Evolutionary conservation across 129 eudicot species (phyloP).

Genomic region (Flaveria ramosissima): DNA sequence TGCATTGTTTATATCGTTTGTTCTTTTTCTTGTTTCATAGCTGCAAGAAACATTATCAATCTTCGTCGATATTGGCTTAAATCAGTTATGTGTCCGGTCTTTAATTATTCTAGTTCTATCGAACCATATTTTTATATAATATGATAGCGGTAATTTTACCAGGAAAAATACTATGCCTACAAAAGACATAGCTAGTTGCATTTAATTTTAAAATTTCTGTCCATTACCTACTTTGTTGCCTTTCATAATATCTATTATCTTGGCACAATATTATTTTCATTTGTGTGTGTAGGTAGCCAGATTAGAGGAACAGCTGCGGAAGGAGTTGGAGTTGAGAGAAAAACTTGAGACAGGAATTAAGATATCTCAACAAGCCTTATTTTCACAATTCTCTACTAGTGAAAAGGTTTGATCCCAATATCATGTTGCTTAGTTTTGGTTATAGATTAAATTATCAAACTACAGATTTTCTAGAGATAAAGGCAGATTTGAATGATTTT

Average conservation of each 20-base stretch:
- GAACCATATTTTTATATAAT: too few relatives aligned
- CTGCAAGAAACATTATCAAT: neutral
- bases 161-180: too few relatives aligned
- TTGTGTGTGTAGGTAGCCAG: constrained; percentile 60
- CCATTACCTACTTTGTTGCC: neutral
- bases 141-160: too few relatives aligned
- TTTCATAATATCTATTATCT: constrained; percentile 14
- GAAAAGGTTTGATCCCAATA: constrained; percentile 47
- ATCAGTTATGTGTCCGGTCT: neutral
- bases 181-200: too few relatives aligned
- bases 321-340: constrained; percentile 66
- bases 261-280: constrained; percentile 5
- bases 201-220: too few relatives aligned
- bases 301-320: constrained; percentile 61
- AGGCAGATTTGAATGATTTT: constrained; percentile 50
- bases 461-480: constrained; percentile 44
- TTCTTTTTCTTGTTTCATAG: constrained; percentile 7
- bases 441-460: constrained; percentile 36
- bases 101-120: neutral
- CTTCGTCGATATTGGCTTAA: neutral
- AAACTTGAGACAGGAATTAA: constrained; percentile 67
- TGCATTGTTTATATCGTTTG: constrained; percentile 6
- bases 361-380: constrained; percentile 41
- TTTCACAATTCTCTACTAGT: constrained; percentile 42
- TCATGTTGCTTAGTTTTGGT: constrained; percentile 2